Evolutionary conservation across 2,329 filamentous ascomycete genomes (phyloP), one percentile per base, ranked within the genome.

Genomic region (Aspergillus proliferans): DNA sequence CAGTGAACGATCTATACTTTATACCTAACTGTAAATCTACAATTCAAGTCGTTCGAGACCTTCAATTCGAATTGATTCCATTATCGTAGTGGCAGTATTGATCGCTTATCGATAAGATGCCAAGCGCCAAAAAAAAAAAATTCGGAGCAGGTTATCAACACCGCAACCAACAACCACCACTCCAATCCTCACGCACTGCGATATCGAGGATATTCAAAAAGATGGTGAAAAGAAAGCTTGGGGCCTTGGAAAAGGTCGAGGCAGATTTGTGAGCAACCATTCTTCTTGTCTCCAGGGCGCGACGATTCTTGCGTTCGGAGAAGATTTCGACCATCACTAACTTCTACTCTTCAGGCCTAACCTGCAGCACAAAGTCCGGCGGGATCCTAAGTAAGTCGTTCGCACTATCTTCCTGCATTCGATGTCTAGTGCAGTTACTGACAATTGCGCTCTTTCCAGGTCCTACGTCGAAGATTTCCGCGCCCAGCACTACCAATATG

Each of bases 211-310:
- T 36, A 12, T 30, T 39, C 39, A 45, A 22, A 28, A 54, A 34
- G 30, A 93, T 89, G 83, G 87, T 83, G 52, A 95, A 95, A 74
- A 81, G 90, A 69, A 94, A 93, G 75, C 81, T 95, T 51, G 88
- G 87, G 48, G 91, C 91, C 52, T 83, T 96, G 70, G 91, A 96
- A 74, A 96, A 96, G 79, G 84, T 95, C 59, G 91, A 96, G 66
- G 91, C 90, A 30, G 89, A 95, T 71, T 76, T 94, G 80, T 86
- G 68, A 54, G 82, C 58, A n/a, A 14, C 22, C 18, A 42, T 43
- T 44, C 3, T 36, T 36, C n/a, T 15, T n/a, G 18, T 9, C 48
- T 26, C 22, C 41, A 15, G 14, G n/a, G 8, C 12, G 19, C 19
- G 19, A 43, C 12, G 6, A 14, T 43, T 14, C 21, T 8, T 43